These are phyloP conservation scores for Vaccinium macrocarpon DNA, from an alignment of 148 eudicot genomes.

Conservation along the genomic window DNA sequence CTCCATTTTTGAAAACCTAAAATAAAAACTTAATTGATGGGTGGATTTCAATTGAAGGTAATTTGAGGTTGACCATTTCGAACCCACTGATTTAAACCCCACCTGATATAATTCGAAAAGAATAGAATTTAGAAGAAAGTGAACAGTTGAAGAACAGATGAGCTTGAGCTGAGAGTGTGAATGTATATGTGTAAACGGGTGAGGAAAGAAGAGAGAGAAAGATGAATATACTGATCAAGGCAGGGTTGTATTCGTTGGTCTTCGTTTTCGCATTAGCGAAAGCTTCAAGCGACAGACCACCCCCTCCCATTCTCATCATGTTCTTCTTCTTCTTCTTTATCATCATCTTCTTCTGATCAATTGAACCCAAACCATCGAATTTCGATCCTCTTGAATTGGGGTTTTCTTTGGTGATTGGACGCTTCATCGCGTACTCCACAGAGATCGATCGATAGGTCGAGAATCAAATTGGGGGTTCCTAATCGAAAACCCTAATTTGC, in stretches of 20 bases:
- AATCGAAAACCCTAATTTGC: conserved; percentile 16
- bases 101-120: no score
- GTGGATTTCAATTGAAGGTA: no score
- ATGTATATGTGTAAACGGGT: no score
- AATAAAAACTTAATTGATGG: no score
- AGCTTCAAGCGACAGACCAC: conserved; percentile 71
- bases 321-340: conserved; percentile 37
- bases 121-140: neutral
- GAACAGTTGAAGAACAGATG: neutral
- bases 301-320: conserved; percentile 61
- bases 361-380: conserved; percentile 15
- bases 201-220: neutral
- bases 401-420: conserved; percentile 14
- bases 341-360: conserved; percentile 32
- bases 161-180: neutral
- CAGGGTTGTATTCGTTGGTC: conserved; percentile 59
- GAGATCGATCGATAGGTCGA: neutral
- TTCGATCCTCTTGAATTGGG: conserved; percentile 18
- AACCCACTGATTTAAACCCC: no score
- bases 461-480: neutral
- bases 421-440: conserved; percentile 15
- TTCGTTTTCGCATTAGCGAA: conserved; percentile 71
- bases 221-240: conserved; percentile 53
- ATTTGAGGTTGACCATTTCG: no score
- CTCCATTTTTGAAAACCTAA: no score